These are phyloP conservation scores for Yarrowia osloensis DNA, from an alignment of 805 yeast genomes.

Conservation along the genomic window DNA sequence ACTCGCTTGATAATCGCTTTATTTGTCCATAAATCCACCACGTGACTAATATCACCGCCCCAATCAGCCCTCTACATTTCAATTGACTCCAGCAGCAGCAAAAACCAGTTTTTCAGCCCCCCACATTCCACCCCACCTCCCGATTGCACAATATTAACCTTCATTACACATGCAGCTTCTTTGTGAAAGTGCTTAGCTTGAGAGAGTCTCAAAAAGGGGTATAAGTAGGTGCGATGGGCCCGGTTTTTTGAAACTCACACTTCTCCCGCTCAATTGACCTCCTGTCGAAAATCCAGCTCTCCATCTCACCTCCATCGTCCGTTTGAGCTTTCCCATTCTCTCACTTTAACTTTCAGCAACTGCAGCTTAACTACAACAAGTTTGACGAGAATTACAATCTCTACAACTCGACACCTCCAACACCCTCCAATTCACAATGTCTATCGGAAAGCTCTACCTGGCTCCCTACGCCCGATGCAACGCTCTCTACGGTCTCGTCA, in stretches of 20 bases:
- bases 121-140: not conserved
- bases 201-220: not conserved
- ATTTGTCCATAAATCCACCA: no score
- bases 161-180: not conserved
- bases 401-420: no score
- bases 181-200: not conserved
- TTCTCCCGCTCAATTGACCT: not conserved
- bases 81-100: no score
- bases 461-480: slow-evolving; percentile 34
- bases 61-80: no score
- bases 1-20: no score
- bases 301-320: not conserved
- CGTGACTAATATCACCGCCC: no score
- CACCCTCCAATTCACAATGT: not conserved
- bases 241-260: not conserved
- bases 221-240: not conserved
- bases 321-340: not conserved
- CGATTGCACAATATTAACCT: slow-evolving; percentile 2
- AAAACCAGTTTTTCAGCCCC: no score
- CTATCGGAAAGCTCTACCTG: slow-evolving; percentile 25
- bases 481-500: slow-evolving; percentile 43
- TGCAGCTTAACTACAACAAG: no score
- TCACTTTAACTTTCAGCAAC: no score
- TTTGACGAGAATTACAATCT: no score
- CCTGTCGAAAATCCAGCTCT: not conserved